phyloP scores from a whole-genome alignment of 306 rosid genomes.

The Fagus sylvatica region DNA sequence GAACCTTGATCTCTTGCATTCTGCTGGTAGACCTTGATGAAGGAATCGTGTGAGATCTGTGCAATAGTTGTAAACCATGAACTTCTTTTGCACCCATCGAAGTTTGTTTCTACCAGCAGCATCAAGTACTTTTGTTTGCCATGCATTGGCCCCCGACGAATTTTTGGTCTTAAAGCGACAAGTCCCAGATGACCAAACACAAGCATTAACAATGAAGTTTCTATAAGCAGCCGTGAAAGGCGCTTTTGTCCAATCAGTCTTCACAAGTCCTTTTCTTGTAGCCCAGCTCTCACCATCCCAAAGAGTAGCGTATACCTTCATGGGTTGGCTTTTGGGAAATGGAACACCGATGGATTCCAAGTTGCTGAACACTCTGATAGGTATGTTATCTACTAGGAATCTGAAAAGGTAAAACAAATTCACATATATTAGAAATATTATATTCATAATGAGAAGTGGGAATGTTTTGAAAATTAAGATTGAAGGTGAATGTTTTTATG shows the following conservation, averaged over 20 bases:
- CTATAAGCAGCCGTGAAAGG: conserved; percentile 50
- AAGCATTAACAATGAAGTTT: conserved; percentile 40
- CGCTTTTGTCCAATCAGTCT: conserved; percentile 51
- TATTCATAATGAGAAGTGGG: too few species aligned
- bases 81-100: conserved; percentile 49
- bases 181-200: conserved; percentile 20
- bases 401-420: conserved; percentile 10
- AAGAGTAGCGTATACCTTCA: conserved; percentile 45
- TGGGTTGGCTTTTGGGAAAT: conserved; percentile 39
- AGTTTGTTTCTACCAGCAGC: conserved; percentile 32
- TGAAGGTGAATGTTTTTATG: neutral
- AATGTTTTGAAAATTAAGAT: too few species aligned
- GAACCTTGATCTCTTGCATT: conserved; percentile 39
- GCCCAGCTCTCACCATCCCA: conserved; percentile 61
- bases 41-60: conserved; percentile 42
- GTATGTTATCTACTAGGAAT: conserved; percentile 38
- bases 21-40: conserved; percentile 41
- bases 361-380: conserved; percentile 42
- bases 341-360: conserved; percentile 34
- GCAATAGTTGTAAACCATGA: conserved; percentile 57
- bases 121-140: conserved; percentile 38
- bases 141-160: neutral
- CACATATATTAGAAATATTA: neutral
- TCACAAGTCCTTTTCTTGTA: conserved; percentile 44
- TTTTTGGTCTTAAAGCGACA: neutral